Percentiles rank a stretch among this genome's conserved stretches.
These are phyloP conservation scores for Ophiosphaerella korrae DNA, from an alignment of 2,329 filamentous ascomycete genomes.

Conservation along the genomic window DNA sequence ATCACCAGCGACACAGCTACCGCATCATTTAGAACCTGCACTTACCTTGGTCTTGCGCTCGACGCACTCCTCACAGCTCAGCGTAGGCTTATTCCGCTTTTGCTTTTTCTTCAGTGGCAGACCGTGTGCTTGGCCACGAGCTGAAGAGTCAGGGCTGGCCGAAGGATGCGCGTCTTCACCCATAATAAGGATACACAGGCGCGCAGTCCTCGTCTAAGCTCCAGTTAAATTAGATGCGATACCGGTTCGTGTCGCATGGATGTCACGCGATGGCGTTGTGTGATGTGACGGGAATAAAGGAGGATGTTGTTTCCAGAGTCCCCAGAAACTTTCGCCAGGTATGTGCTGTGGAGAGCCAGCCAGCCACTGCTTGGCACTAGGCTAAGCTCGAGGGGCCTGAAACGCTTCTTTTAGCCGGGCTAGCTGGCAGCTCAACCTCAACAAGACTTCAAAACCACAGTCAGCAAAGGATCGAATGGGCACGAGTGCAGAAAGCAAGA, in stretches of 20 bases:
- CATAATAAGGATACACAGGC: constrained; percentile 12
- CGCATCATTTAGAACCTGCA: background rate
- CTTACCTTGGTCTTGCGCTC: constrained; percentile 80
- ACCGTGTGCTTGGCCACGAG: constrained; percentile 18
- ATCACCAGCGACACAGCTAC: background rate
- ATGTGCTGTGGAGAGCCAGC: constrained; percentile 11
- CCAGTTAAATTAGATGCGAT: constrained; percentile 6
- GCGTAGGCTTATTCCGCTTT: constrained; percentile 81
- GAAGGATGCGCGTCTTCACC: constrained; percentile 22
- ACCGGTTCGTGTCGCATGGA: constrained; percentile 20
- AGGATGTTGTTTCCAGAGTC: constrained; percentile 29
- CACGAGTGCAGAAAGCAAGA: too few species aligned
- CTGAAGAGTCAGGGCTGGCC: constrained; percentile 23
- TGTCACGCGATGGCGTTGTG: constrained; percentile 21
- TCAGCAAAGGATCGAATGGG: too few species aligned
- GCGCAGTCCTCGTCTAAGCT: constrained; percentile 3
- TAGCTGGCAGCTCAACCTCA: too few species aligned
- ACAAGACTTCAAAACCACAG: background rate
- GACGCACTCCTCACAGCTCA: constrained; percentile 80
- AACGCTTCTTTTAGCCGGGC: background rate
- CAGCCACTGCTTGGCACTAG: constrained; percentile 22
- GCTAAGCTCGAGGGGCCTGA: background rate
- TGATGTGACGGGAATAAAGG: constrained; percentile 34
- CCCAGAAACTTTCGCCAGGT: constrained; percentile 16
- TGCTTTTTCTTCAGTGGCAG: constrained; percentile 69